Evolutionary conservation across 2,329 filamentous ascomycete genomes (phyloP).

Genomic region (Aspergillus ibericus): DNA sequence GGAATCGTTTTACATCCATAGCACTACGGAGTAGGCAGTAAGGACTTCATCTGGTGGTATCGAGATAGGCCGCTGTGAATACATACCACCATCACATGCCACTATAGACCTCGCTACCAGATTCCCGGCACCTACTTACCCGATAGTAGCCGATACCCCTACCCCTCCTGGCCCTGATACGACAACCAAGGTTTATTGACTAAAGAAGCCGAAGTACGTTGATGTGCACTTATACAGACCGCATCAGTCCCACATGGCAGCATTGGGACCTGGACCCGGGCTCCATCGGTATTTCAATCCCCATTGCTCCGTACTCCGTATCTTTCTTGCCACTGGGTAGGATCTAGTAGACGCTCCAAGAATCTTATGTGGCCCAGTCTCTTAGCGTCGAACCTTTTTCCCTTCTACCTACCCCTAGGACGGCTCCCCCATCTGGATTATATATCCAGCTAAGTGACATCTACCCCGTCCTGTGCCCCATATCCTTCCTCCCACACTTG

Average conservation of each 20-base stretch:
- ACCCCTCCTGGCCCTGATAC: neutral
- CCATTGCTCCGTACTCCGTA: no score
- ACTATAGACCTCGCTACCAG: neutral
- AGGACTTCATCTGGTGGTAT: neutral
- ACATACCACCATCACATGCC: neutral
- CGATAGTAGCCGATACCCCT: neutral
- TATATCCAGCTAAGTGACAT: neutral
- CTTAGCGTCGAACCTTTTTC: constrained; percentile 1
- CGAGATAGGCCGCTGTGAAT: neutral
- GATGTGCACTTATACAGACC: no score
- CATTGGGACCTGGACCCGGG: neutral
- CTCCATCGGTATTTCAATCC: neutral
- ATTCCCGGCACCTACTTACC: neutral
- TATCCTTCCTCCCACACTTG: neutral
- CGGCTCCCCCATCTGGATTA: neutral
- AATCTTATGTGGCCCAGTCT: neutral
- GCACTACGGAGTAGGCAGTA: neutral
- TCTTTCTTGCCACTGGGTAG: neutral
- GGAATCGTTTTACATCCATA: neutral
- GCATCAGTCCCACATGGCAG: neutral
- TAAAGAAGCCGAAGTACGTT: neutral
- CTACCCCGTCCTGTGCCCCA: neutral
- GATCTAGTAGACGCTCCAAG: neutral
- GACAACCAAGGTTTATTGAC: neutral
- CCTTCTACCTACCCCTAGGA: neutral